A percentile compares a stretch with the other conserved stretches of the same genome.
These are phyloP conservation scores for Melampsora americana DNA, from an alignment of 1,284 basidiomycete species.

Conservation along the genomic window DNA sequence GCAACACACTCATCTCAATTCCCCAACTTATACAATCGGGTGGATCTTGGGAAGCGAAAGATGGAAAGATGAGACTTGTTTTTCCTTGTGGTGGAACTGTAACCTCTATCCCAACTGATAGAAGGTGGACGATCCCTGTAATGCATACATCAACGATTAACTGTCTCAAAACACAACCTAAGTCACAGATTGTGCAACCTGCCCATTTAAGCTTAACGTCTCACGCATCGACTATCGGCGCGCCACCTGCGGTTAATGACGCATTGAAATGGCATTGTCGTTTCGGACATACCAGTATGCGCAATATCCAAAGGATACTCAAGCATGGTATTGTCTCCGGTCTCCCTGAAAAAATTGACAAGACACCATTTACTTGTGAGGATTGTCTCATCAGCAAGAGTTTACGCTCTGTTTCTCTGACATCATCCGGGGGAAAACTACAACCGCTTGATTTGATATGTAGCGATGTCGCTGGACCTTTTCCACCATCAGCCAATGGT, in stretches of 20 bases:
- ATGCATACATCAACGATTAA: background rate
- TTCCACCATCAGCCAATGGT: background rate
- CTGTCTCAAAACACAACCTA: too few relatives aligned
- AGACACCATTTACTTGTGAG: background rate
- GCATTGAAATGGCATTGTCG: too few relatives aligned
- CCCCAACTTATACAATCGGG: background rate
- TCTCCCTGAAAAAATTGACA: background rate
- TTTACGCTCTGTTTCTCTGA: background rate
- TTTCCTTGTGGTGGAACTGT: background rate
- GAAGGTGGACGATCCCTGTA: background rate
- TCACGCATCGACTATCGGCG: too few relatives aligned
- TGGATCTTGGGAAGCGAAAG: background rate
- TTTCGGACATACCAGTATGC: background rate
- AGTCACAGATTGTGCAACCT: too few relatives aligned
- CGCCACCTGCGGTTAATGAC: too few relatives aligned
- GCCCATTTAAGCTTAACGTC: too few relatives aligned
- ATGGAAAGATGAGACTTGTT: background rate
- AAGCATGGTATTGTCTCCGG: background rate
- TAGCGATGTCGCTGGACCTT: too few relatives aligned
- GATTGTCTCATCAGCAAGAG: background rate
- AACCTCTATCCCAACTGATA: background rate
- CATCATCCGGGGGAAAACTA: background rate
- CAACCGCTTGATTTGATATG: background rate
- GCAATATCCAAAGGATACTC: background rate
- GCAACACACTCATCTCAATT: too few relatives aligned